Evolutionary conservation across 257 asterid genomes (phyloP), one percentile per base, ranked within the genome.

Genomic region (Solanum infundibuliforme): DNA sequence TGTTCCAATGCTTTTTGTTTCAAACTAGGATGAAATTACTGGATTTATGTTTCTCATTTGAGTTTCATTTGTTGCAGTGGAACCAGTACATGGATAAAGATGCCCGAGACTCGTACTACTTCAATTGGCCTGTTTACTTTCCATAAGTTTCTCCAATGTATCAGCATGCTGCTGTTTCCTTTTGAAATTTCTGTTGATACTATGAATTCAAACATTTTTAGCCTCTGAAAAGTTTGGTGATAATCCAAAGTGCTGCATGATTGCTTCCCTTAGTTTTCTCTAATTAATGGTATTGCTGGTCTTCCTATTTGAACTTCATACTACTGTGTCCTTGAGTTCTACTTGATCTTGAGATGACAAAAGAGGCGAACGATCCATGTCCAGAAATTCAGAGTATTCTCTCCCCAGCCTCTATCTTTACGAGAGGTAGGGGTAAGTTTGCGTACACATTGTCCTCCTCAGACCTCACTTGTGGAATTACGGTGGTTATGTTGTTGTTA

Each of bases 121-220:
- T 89, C 96, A 95, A 95, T 86, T 95, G 99, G 99, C 98, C 98
- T 18, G 90, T 91, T 89, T 97, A 93, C 92, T 97, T 97, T 87
- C 91, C 91, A 36, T 91, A 87, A 76, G 82, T 13, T 81, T 60
- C 55, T 62, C 74, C 58, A 12, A 43, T 65, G 60, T 77, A 25
- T 55, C 39, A 10, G n/a, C 60, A 36, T 79, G 68, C 25, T 66
- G 21, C 58, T 81, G 27, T 48, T 46, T 81, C 16, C n/a, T 43
- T 27, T 27, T 14, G 84, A 77, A 77, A 41, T 25, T 39, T 77
- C 84, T 41, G n/a, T 77, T 41, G 84, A 81, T 46, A 46, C 20
- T 18, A 81, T 81, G 85, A 46, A 46, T 81, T 5, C 39, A 29
- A 16, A 5, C 43, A 29, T 29, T 9, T 81, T 9, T 81, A 46